These are phyloP conservation scores for Dothidotthia symphoricarpi DNA, from an alignment of 2,329 filamentous ascomycete species.

Conservation along the genomic window DNA sequence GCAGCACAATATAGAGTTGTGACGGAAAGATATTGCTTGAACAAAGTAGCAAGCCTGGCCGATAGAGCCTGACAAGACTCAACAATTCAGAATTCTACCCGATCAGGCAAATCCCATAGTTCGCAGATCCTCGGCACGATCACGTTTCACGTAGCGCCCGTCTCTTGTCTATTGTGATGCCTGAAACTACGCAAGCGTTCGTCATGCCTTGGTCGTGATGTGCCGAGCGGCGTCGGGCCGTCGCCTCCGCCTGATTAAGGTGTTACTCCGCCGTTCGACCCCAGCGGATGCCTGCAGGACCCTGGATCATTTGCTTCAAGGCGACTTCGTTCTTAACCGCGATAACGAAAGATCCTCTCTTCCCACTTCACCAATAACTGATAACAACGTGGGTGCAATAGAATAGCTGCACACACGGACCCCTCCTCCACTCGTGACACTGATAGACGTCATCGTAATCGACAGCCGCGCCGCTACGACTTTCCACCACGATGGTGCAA, in stretches of 20 bases:
- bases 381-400: slow-evolving; percentile 8
- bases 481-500: slow-evolving; percentile 35
- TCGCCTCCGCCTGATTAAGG: slow-evolving; percentile 9
- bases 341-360: slow-evolving; percentile 5
- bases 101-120: too few relatives aligned
- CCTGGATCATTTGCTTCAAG: slow-evolving; percentile 12
- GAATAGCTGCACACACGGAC: slow-evolving; percentile 18
- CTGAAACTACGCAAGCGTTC: slow-evolving; percentile 12
- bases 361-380: slow-evolving; percentile 3
- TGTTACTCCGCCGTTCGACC: slow-evolving; percentile 7
- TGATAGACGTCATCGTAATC: slow-evolving; percentile 5
- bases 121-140: too few relatives aligned
- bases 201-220: slow-evolving; percentile 13
- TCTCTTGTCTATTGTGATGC: slow-evolving; percentile 2
- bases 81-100: too few relatives aligned
- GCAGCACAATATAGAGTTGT: too few relatives aligned
- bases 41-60: too few relatives aligned
- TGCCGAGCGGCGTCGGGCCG: slow-evolving; percentile 12
- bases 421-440: slow-evolving; percentile 9
- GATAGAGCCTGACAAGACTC: too few relatives aligned
- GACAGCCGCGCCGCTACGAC: slow-evolving; percentile 17
- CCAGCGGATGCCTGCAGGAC: slow-evolving; percentile 14
- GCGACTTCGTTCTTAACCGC: slow-evolving; percentile 7
- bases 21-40: too few relatives aligned
- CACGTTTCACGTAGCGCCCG: too few relatives aligned